These are phyloP conservation scores for Rhodotorula babjevae DNA, from an alignment of 768 basidiomycete genomes.

Conservation along the genomic window DNA sequence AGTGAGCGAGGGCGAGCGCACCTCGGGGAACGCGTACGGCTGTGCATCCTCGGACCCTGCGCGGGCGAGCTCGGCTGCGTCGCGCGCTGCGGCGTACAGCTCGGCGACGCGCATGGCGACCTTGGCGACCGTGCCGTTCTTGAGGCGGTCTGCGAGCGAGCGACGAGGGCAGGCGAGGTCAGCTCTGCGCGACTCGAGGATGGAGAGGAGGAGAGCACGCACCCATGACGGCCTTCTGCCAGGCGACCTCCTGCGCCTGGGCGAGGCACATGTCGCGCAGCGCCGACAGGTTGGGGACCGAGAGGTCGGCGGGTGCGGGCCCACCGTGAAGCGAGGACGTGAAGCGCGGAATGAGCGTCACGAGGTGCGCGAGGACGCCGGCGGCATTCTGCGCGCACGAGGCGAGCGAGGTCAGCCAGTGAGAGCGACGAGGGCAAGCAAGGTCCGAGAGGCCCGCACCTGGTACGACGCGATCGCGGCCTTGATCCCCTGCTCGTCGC, in stretches of 20 bases:
- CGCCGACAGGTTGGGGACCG: constrained; percentile 57
- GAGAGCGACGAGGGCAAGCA: not conserved
- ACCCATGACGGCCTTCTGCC: constrained; percentile 88
- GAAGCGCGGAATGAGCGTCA: constrained; percentile 56
- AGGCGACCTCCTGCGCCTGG: constrained; percentile 93
- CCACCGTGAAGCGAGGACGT: constrained; percentile 46
- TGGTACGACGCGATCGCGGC: constrained; percentile 67
- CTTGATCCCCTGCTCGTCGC: constrained; percentile 72
- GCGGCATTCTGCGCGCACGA: constrained; percentile 59
- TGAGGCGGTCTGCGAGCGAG: constrained; percentile 57
- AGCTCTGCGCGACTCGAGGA: too few species aligned
- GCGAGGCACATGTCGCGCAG: constrained; percentile 77
- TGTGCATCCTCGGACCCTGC: not conserved
- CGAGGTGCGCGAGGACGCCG: constrained; percentile 64
- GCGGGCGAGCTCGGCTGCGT: constrained; percentile 2
- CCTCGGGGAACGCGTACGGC: constrained; percentile 4
- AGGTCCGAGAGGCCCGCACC: constrained; percentile 21
- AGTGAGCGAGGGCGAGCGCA: not conserved
- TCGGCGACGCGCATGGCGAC: constrained; percentile 68
- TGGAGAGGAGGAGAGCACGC: constrained; percentile 32
- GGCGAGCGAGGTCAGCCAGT: not conserved
- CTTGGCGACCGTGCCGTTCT: constrained; percentile 76
- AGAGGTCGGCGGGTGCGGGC: constrained; percentile 63
- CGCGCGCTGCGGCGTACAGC: constrained; percentile 57
- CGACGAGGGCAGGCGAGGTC: too few species aligned